Percentiles rank a stretch among this genome's conserved stretches.
These are phyloP conservation scores for Talaromyces stipitatus DNA, from an alignment of 495 filamentous ascomycete genomes.

Conservation along the genomic window DNA sequence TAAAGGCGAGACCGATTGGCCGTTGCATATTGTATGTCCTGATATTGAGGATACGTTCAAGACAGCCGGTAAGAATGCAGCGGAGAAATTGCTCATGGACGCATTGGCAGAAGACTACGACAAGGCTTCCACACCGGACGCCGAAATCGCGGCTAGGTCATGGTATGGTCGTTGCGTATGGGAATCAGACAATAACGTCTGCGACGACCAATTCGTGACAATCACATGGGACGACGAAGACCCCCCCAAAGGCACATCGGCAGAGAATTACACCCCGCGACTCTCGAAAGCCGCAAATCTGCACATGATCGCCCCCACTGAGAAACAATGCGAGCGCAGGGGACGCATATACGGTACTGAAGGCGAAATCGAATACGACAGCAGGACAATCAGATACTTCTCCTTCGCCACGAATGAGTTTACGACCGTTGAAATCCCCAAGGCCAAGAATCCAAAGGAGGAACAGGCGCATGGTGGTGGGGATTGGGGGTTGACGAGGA, in stretches of 20 bases:
- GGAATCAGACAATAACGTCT: slow-evolving; percentile 81
- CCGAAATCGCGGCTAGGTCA: slow-evolving; percentile 50
- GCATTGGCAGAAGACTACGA: slow-evolving; percentile 64
- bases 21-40: slow-evolving; percentile 76
- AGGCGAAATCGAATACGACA: slow-evolving; percentile 77
- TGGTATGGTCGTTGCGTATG: slow-evolving; percentile 96
- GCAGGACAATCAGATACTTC: slow-evolving; percentile 32
- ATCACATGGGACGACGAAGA: slow-evolving; percentile 63
- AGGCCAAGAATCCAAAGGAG: slow-evolving; percentile 26
- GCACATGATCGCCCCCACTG: slow-evolving; percentile 90
- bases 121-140: slow-evolving; percentile 29
- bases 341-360: slow-evolving; percentile 75
- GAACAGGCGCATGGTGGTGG: slow-evolving; percentile 69
- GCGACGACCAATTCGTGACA: slow-evolving; percentile 84
- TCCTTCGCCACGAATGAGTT: slow-evolving; percentile 26
- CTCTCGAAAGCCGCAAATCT: slow-evolving; percentile 79
- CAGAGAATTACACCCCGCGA: slow-evolving; percentile 18
- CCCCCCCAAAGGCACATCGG: not conserved
- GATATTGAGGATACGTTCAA: slow-evolving; percentile 68
- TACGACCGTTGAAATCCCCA: slow-evolving; percentile 20
- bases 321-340: slow-evolving; percentile 75
- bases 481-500: slow-evolving; percentile 67
- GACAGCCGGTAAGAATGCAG: slow-evolving; percentile 12
- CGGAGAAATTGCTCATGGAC: slow-evolving; percentile 22
- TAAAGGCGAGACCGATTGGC: slow-evolving; percentile 63